Conservation (phyloP, 768 basidiomycete genomes). For the Xanthoconium purpureum region DNA sequence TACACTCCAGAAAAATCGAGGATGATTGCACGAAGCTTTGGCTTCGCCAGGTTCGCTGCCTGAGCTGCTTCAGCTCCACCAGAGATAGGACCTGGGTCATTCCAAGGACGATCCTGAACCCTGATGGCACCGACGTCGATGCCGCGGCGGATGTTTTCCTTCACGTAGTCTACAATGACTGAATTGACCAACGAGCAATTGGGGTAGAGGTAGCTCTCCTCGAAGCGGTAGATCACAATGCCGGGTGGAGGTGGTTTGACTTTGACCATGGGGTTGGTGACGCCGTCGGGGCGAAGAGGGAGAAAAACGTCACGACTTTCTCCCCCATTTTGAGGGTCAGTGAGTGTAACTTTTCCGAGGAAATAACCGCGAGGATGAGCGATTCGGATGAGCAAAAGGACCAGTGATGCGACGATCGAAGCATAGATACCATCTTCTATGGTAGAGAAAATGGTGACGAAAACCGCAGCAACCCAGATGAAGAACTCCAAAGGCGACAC, state of each 20-base stretch:
- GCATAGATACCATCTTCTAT: constrained; percentile 93
- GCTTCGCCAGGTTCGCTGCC: constrained; percentile 51
- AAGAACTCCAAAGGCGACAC: constrained; percentile 90
- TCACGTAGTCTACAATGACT: constrained; percentile 77
- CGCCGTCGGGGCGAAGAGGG: constrained; percentile 59
- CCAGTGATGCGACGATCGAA: constrained; percentile 76
- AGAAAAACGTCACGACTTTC: constrained; percentile 75
- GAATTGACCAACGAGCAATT: constrained; percentile 70
- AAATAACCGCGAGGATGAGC: constrained; percentile 88
- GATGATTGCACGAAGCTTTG: constrained; percentile 79
- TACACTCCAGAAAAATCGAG: constrained; percentile 87
- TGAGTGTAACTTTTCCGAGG: constrained; percentile 78
- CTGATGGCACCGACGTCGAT: constrained; percentile 64
- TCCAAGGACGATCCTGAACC: constrained; percentile 84
- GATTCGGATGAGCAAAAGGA: constrained; percentile 78
- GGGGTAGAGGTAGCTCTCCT: constrained; percentile 87
- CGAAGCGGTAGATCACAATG: constrained; percentile 86
- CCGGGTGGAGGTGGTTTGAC: constrained; percentile 81
- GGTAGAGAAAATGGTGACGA: constrained; percentile 88
- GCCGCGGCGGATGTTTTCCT: constrained; percentile 70
- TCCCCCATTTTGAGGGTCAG: constrained; percentile 34
- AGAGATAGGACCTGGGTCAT: constrained; percentile 76
- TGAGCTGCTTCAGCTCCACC: constrained; percentile 47
- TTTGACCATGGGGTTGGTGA: constrained; percentile 67
- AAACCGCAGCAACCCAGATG: constrained; percentile 83